phyloP scores from a whole-genome alignment of 2,329 filamentous ascomycete genomes.

The Samsoniella hepiali region DNA sequence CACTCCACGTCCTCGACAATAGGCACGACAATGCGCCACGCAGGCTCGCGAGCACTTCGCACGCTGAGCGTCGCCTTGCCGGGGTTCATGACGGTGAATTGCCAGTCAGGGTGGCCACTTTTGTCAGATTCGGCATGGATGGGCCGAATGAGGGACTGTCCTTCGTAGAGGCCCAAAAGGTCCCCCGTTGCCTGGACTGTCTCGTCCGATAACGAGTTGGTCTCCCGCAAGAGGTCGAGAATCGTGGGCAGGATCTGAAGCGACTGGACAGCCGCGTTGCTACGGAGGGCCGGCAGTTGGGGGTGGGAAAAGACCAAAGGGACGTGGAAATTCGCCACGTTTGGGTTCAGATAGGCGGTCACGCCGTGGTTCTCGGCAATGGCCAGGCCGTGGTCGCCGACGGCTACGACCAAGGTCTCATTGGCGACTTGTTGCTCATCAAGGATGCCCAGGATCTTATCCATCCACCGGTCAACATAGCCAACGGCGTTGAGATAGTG shows the following conservation, averaged over 20 bases:
- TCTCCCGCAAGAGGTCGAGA: constrained; percentile 34
- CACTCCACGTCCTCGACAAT: constrained; percentile 22
- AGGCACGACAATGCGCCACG: constrained; percentile 26
- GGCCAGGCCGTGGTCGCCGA: constrained; percentile 33
- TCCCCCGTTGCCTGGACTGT: constrained; percentile 27
- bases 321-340: constrained; percentile 32
- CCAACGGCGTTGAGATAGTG: constrained; percentile 34
- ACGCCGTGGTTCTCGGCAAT: constrained; percentile 30
- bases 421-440: constrained; percentile 32
- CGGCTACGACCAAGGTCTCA: constrained; percentile 33
- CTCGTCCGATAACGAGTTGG: constrained; percentile 29
- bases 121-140: constrained; percentile 17
- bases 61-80: constrained; percentile 24
- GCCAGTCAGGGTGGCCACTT: constrained; percentile 27
- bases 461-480: constrained; percentile 33
- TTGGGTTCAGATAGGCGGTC: constrained; percentile 32
- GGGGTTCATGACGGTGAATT: constrained; percentile 27
- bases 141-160: constrained; percentile 34
- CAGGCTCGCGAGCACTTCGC: constrained; percentile 22
- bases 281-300: constrained; percentile 29
- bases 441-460: constrained; percentile 29
- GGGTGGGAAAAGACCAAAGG: constrained; percentile 34
- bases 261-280: constrained; percentile 31
- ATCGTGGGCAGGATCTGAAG: constrained; percentile 34
- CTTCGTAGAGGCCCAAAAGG: constrained; percentile 32